These are phyloP conservation scores for Penicillium polonicum DNA, from an alignment of 2,329 filamentous ascomycete genomes.

Conservation along the genomic window DNA sequence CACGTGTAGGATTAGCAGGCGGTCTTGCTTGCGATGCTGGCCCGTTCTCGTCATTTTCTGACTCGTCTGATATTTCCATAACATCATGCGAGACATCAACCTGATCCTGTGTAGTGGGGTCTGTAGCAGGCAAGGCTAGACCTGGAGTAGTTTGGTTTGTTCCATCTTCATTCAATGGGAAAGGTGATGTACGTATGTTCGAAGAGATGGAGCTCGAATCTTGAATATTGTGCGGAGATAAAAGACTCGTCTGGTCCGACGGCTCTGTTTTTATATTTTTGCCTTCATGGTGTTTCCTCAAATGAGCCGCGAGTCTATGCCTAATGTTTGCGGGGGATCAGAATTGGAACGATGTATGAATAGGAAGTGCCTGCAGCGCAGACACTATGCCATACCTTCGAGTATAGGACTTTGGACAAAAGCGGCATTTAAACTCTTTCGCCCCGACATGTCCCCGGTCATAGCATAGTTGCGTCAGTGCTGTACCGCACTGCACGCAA, in stretches of 20 bases:
- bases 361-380: background rate
- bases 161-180: background rate
- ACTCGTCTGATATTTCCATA: constrained; percentile 1
- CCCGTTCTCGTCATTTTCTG: background rate
- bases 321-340: background rate
- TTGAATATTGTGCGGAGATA: background rate
- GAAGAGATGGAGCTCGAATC: background rate
- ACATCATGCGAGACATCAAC: background rate
- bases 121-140: too few species aligned
- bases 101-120: background rate
- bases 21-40: background rate
- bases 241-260: background rate
- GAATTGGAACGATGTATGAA: background rate
- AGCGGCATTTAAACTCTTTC: constrained; percentile 1
- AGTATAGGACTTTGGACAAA: constrained; percentile 4
- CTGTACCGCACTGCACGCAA: constrained; percentile 1
- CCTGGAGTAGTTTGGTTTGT: background rate
- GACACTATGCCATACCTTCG: background rate
- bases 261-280: background rate
- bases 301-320: background rate
- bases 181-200: background rate
- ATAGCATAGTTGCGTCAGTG: background rate
- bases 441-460: background rate
- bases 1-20: background rate
- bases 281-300: background rate